These are phyloP conservation scores for Boletus smithii DNA, from an alignment of 1,284 basidiomycete genomes.

Conservation along the genomic window DNA sequence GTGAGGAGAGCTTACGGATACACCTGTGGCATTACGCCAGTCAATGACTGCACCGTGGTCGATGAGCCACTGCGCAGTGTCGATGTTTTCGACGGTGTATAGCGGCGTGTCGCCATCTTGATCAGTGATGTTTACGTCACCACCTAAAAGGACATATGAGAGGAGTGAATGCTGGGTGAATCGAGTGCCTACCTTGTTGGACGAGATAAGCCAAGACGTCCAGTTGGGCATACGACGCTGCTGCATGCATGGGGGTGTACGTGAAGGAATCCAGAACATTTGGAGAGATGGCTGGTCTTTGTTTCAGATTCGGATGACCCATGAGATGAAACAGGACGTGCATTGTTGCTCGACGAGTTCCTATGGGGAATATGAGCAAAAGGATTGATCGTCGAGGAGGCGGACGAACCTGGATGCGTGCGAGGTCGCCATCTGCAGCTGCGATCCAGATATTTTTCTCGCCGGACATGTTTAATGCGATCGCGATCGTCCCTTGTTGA, in stretches of 20 bases:
- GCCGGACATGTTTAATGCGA: conserved; percentile 20
- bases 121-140: conserved; percentile 84
- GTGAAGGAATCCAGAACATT: conserved; percentile 75
- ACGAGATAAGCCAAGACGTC: conserved; percentile 78
- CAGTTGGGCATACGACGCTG: conserved; percentile 85
- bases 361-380: conserved; percentile 33
- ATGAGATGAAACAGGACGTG: conserved; percentile 33
- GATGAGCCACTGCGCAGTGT: conserved; percentile 76
- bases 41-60: conserved; percentile 73
- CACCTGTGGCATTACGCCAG: conserved; percentile 65
- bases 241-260: conserved; percentile 95
- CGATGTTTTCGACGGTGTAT: conserved; percentile 82
- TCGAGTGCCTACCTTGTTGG: conserved; percentile 64
- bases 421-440: conserved; percentile 78
- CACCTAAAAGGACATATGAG: conserved; percentile 47
- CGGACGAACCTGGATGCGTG: conserved; percentile 43
- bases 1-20: conserved; percentile 58
- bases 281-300: conserved; percentile 60
- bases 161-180: conserved; percentile 12
- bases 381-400: not conserved
- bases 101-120: conserved; percentile 88
- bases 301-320: conserved; percentile 21
- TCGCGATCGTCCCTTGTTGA: conserved; percentile 18
- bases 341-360: conserved; percentile 56
- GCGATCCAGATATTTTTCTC: conserved; percentile 88